phyloP scores from a whole-genome alignment of 1,139 yeast species.

The Sugiyamaella sp. region DNA sequence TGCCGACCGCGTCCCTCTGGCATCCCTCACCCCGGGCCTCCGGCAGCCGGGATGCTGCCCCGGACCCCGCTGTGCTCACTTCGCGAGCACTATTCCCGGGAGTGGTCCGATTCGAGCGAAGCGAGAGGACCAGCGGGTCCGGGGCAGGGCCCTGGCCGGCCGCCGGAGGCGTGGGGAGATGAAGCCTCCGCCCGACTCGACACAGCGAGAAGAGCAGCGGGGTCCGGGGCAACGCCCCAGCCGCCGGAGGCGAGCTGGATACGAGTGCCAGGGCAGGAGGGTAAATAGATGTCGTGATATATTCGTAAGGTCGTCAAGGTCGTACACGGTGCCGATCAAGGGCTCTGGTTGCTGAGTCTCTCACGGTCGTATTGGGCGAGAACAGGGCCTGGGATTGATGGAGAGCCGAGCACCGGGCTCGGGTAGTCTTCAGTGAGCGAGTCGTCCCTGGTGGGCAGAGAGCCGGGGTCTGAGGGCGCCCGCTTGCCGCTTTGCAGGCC shows the following conservation, averaged over 20 bases:
- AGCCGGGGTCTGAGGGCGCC: constrained; percentile 19
- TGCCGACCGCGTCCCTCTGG: background rate
- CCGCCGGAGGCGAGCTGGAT: constrained; percentile 5
- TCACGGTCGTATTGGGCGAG: constrained; percentile 30
- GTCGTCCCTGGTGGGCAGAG: constrained; percentile 11
- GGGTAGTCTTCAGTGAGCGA: constrained; percentile 14
- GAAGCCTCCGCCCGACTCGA: background rate
- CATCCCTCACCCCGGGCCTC: background rate
- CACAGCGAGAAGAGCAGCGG: background rate
- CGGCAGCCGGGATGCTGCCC: too few species aligned
- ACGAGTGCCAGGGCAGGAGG: too few species aligned
- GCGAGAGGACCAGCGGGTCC: background rate
- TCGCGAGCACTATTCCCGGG: too few species aligned
- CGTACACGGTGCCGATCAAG: constrained; percentile 8
- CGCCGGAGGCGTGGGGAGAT: too few species aligned
- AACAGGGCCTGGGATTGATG: constrained; percentile 14
- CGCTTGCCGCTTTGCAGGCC: constrained; percentile 7
- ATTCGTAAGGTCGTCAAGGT: background rate
- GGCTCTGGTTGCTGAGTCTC: constrained; percentile 21
- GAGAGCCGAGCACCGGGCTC: constrained; percentile 8
- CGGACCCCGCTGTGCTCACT: too few species aligned
- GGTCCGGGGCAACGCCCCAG: constrained; percentile 1
- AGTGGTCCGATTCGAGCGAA: too few species aligned
- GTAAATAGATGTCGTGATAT: background rate
- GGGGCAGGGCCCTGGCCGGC: too few species aligned